Evolutionary conservation across 2,329 filamentous ascomycete species (phyloP).

Genomic region (Didymella lethalis): DNA sequence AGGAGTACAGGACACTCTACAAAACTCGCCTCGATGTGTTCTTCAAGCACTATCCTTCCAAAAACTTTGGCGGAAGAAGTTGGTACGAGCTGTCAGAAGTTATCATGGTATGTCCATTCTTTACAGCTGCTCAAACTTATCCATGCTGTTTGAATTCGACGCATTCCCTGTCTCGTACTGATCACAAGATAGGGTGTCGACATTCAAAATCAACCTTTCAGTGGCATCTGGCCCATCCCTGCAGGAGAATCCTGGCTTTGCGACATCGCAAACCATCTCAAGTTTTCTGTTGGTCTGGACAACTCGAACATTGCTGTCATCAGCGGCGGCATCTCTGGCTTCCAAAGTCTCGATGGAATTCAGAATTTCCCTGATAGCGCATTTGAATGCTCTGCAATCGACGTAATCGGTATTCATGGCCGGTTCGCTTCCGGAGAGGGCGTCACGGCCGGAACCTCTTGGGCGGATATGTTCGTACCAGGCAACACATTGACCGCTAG

Average conservation of each 20-base stretch:
- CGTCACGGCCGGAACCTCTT: slow-evolving; percentile 43
- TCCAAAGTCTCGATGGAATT: slow-evolving; percentile 33
- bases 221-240: slow-evolving; percentile 46
- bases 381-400: slow-evolving; percentile 44
- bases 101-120: slow-evolving; percentile 37
- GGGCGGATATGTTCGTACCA: slow-evolving; percentile 47
- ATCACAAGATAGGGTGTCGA: slow-evolving; percentile 41
- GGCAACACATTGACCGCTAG: slow-evolving; percentile 45
- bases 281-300: slow-evolving; percentile 39
- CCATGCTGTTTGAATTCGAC: not conserved
- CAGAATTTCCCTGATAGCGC: slow-evolving; percentile 46
- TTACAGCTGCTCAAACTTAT: too few species aligned
- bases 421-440: slow-evolving; percentile 37
- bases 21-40: slow-evolving; percentile 45
- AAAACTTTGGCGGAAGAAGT: slow-evolving; percentile 42
- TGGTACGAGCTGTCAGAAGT: slow-evolving; percentile 44
- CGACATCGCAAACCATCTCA: slow-evolving; percentile 45
- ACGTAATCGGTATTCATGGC: slow-evolving; percentile 48
- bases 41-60: slow-evolving; percentile 48
- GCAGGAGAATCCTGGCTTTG: slow-evolving; percentile 48
- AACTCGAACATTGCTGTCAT: slow-evolving; percentile 45
- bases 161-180: not conserved
- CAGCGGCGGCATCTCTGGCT: slow-evolving; percentile 46
- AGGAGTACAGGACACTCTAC: slow-evolving; percentile 39
- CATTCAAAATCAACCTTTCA: slow-evolving; percentile 48